A percentile compares a stretch with the other conserved stretches of the same genome.
Evolutionary conservation across 768 basidiomycete genomes (phyloP).

Genomic region (Russula brevipes): DNA sequence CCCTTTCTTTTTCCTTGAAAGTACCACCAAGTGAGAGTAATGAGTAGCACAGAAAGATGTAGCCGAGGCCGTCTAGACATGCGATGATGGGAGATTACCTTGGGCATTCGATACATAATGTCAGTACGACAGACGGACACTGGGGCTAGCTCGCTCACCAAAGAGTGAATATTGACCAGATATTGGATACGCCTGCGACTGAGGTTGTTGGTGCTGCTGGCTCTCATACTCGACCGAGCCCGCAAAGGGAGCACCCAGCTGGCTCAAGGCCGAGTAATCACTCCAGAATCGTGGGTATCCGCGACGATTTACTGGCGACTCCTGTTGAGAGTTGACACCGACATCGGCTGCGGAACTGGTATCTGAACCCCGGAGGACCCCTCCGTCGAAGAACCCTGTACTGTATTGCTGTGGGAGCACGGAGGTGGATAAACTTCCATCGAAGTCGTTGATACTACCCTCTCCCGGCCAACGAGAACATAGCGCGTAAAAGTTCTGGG

Average conservation of each 20-base stretch:
- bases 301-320: conserved; percentile 14
- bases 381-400: conserved; percentile 59
- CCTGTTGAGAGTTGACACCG: conserved; percentile 8
- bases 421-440: conserved; percentile 58
- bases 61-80: neutral
- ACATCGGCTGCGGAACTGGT: neutral
- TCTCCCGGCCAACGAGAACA: conserved; percentile 47
- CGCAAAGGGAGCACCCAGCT: conserved; percentile 33
- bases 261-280: conserved; percentile 33
- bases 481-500: conserved; percentile 31
- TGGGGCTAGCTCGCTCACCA: conserved; percentile 5
- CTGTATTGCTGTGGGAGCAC: conserved; percentile 73
- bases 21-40: neutral
- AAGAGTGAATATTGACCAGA: conserved; percentile 24
- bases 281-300: conserved; percentile 37
- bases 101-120: neutral
- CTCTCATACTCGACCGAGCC: conserved; percentile 16
- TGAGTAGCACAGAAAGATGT: neutral
- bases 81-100: conserved; percentile 9
- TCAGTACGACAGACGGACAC: neutral
- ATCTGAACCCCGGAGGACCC: conserved; percentile 24
- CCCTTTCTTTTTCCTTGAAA: neutral
- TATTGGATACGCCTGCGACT: conserved; percentile 17
- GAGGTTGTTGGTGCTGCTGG: conserved; percentile 13
- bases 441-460: conserved; percentile 29